Evolutionary conservation across 1,139 yeast species (phyloP).

Genomic region (Yarrowia galli): DNA sequence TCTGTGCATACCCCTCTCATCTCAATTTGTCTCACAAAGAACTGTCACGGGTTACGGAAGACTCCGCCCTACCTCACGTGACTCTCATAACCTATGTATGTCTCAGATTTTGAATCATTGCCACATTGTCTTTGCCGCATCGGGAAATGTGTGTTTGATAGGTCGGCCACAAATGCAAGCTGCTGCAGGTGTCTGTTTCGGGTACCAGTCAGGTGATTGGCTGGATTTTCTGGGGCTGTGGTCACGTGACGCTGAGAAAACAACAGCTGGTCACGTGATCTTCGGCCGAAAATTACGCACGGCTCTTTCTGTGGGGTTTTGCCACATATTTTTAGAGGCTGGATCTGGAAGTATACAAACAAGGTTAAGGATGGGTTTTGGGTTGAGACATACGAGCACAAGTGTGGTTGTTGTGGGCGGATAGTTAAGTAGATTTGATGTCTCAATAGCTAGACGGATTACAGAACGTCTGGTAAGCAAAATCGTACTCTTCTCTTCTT

Average conservation of each 20-base stretch:
- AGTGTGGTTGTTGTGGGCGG: background rate
- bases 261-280: no score
- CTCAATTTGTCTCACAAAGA: no score
- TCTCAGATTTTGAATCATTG: background rate
- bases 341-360: background rate
- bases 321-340: background rate
- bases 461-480: background rate
- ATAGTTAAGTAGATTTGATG: no score
- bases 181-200: background rate
- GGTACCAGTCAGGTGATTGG: background rate
- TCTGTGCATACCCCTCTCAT: no score
- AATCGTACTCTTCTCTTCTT: background rate
- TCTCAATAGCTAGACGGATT: no score
- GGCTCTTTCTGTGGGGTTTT: background rate
- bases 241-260: background rate
- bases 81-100: background rate
- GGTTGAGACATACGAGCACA: slow-evolving; percentile 6
- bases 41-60: no score
- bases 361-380: slow-evolving; percentile 2
- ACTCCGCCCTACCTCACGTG: background rate
- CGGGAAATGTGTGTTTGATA: background rate
- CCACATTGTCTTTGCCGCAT: background rate
- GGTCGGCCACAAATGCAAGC: slow-evolving; percentile 8
- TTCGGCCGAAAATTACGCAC: no score
- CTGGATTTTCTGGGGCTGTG: background rate